phyloP scores from a whole-genome alignment of 257 asterid genomes.

The Jaltomata sinuosa region DNA sequence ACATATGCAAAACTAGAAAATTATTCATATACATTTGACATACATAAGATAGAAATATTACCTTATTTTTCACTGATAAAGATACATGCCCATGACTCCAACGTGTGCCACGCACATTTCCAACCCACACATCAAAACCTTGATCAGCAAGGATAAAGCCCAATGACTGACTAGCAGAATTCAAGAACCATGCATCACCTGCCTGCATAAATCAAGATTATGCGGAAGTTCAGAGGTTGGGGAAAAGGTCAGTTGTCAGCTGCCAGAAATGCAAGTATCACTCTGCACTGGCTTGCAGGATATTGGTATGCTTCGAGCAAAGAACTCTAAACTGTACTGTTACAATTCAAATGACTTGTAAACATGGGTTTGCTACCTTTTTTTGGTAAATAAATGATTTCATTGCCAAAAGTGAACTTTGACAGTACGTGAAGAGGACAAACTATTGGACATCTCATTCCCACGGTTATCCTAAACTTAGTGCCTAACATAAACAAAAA shows the following conservation, averaged over 20 bases:
- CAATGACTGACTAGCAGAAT: conserved; percentile 64
- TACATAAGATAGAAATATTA: conserved; percentile 3
- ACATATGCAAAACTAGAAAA: not conserved
- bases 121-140: conserved; percentile 98
- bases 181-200: conserved; percentile 98
- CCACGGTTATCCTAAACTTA: no score
- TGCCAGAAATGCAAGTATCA: not conserved
- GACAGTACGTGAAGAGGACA: no score
- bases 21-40: not conserved
- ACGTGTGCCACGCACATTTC: conserved; percentile 96
- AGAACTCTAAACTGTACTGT: not conserved
- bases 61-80: conserved; percentile 61
- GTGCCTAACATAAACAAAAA: no score
- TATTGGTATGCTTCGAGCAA: not conserved
- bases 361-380: no score
- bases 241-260: not conserved
- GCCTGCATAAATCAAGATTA: conserved; percentile 43
- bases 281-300: not conserved
- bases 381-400: no score
- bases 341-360: not conserved
- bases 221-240: not conserved
- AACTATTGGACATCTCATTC: no score
- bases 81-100: conserved; percentile 96
- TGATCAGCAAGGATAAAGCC: conserved; percentile 90
- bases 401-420: no score